Conservation (phyloP, 2,329 filamentous ascomycete species). For the Colletotrichum zoysiae region DNA sequence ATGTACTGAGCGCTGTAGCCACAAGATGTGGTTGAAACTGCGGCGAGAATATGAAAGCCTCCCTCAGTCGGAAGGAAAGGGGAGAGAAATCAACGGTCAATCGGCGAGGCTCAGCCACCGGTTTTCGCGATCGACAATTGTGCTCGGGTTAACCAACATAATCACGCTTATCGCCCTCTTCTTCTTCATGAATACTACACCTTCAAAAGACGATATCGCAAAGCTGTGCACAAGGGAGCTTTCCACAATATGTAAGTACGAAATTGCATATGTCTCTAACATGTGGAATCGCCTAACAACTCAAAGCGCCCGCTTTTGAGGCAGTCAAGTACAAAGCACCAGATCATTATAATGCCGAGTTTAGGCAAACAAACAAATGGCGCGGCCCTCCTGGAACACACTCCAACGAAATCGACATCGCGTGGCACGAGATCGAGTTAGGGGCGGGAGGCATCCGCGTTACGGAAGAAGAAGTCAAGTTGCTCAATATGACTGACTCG, state of each 20-base stretch:
- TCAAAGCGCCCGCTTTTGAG: constrained; percentile 27
- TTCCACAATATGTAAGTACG: constrained; percentile 22
- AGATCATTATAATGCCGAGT: constrained; percentile 31
- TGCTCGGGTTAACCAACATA: constrained; percentile 4
- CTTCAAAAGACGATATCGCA: rapidly evolving
- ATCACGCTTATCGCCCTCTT: constrained; percentile 2
- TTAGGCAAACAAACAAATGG: constrained; percentile 36
- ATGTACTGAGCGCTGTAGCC: neutral
- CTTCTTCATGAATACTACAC: neutral
- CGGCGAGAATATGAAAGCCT: constrained; percentile 4
- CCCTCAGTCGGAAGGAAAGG: constrained; percentile 13
- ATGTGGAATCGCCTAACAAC: too few relatives aligned
- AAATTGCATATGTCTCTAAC: too few relatives aligned
- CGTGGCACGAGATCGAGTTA: constrained; percentile 34
- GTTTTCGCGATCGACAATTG: constrained; percentile 2
- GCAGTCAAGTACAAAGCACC: constrained; percentile 15
- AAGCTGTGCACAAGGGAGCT: constrained; percentile 1
- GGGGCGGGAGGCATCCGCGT: constrained; percentile 32
- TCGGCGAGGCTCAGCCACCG: neutral
- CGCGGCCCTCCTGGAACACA: constrained; percentile 26
- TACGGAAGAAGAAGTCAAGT: constrained; percentile 18
- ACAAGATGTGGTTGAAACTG: constrained; percentile 22
- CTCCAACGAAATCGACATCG: constrained; percentile 26
- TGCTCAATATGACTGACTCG: constrained; percentile 33
- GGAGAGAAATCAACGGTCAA: neutral